These are phyloP conservation scores for Arthrobotrys musiformis DNA, from an alignment of 2,329 filamentous ascomycete genomes.

Conservation along the genomic window DNA sequence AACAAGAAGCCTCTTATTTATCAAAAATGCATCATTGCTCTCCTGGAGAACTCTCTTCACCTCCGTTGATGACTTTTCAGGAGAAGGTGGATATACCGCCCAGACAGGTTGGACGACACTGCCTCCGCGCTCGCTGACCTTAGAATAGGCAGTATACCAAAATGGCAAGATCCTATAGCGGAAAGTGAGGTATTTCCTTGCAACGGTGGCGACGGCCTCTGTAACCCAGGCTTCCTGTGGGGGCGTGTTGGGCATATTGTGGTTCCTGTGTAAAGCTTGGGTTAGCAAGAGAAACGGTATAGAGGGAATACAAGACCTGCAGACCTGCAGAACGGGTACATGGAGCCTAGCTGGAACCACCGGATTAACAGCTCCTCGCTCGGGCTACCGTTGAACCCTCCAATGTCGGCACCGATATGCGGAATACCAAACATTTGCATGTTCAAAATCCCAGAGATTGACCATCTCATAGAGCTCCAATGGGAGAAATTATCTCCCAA, in stretches of 20 bases:
- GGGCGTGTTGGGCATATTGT: conserved; percentile 52
- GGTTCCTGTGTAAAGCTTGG: conserved; percentile 4
- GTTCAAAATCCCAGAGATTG: conserved; percentile 58
- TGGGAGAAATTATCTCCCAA: conserved; percentile 61
- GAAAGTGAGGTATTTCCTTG: conserved; percentile 34
- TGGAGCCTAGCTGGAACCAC: conserved; percentile 47
- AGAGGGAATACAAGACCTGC: neutral
- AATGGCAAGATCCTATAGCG: conserved; percentile 50
- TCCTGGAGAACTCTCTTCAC: conserved; percentile 18
- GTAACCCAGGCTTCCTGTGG: conserved; percentile 41
- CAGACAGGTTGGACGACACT: conserved; percentile 52
- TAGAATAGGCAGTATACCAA: conserved; percentile 51
- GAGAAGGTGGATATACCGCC: conserved; percentile 18
- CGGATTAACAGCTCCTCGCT: conserved; percentile 37
- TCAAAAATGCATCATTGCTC: conserved; percentile 36
- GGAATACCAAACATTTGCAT: conserved; percentile 53
- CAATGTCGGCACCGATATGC: conserved; percentile 50
- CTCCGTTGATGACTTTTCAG: conserved; percentile 1
- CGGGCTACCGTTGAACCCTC: conserved; percentile 39
- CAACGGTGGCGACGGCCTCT: conserved; percentile 11
- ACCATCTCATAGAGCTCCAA: conserved; percentile 58
- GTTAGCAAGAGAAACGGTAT: neutral
- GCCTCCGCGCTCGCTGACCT: neutral
- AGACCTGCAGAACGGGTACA: conserved; percentile 46
- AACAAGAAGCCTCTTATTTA: conserved; percentile 30